Evolutionary conservation across 306 rosid genomes (phyloP).

Genomic region (Inga laurina): DNA sequence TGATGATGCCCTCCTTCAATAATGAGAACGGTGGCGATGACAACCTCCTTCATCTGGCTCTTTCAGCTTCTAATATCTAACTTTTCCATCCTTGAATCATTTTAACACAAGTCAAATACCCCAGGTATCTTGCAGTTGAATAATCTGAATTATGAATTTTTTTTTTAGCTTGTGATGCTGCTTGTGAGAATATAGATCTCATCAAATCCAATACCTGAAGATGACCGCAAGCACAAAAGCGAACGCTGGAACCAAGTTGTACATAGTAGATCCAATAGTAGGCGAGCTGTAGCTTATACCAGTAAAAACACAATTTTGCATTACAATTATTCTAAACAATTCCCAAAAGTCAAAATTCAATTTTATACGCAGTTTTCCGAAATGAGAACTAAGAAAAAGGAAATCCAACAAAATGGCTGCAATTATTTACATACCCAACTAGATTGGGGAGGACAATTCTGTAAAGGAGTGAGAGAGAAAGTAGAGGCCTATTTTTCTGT

Average conservation of each 20-base stretch:
- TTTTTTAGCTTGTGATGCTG: not conserved
- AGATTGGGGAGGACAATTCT: constrained; percentile 49
- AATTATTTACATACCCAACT: constrained; percentile 40
- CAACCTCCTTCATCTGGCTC: no score
- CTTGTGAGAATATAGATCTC: not conserved
- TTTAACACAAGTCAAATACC: no score
- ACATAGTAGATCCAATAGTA: constrained; percentile 55
- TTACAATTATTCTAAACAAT: constrained; percentile 41
- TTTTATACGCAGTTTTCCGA: no score
- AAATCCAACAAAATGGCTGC: not conserved
- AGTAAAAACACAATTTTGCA: constrained; percentile 51
- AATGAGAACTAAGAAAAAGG: no score
- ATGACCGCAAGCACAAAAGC: constrained; percentile 47
- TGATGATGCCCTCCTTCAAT: no score
- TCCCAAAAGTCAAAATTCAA: no score
- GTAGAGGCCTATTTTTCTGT: constrained; percentile 31
- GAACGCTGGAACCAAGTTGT: constrained; percentile 51
- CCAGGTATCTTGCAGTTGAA: no score
- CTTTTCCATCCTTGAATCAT: no score
- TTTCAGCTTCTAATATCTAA: no score
- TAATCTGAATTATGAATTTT: no score
- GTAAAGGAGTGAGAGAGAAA: constrained; percentile 39
- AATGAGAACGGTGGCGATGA: no score
- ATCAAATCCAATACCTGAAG: constrained; percentile 35
- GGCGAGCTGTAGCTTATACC: constrained; percentile 56